Evolutionary conservation across 75 land plant species (phyloP).

Genomic region (Larix kaempferi): DNA sequence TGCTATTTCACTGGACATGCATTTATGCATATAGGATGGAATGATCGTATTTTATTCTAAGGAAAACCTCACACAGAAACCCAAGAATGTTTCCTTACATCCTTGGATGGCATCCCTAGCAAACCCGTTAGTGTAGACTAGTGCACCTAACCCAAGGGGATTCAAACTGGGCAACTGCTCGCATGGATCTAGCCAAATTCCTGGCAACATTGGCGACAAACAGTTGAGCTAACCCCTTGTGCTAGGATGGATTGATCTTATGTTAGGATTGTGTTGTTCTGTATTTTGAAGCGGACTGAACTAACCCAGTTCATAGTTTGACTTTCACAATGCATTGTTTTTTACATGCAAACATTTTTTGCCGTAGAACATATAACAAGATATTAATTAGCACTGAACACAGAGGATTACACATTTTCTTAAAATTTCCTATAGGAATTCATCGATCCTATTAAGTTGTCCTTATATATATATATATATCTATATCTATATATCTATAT

Average conservation of each 20-base stretch:
- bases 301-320: not conserved
- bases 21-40: not conserved
- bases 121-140: too few relatives aligned
- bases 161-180: too few relatives aligned
- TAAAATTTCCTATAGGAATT: not conserved
- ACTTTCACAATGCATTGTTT: not conserved
- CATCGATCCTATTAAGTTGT: not conserved
- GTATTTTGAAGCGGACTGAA: not conserved
- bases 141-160: too few relatives aligned
- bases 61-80: not conserved
- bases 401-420: not conserved
- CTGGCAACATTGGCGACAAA: too few relatives aligned
- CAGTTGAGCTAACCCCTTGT: too few relatives aligned
- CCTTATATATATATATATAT: too few relatives aligned
- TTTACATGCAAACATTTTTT: not conserved
- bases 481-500: too few relatives aligned
- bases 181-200: too few relatives aligned
- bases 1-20: not conserved
- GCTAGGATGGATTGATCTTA: not conserved
- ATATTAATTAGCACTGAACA: not conserved
- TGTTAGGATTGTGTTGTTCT: not conserved
- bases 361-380: not conserved
- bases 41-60: not conserved
- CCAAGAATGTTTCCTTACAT: too few relatives aligned
- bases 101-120: too few relatives aligned